phyloP scores from a whole-genome alignment of 768 basidiomycete genomes.

The Collybia sp. region DNA sequence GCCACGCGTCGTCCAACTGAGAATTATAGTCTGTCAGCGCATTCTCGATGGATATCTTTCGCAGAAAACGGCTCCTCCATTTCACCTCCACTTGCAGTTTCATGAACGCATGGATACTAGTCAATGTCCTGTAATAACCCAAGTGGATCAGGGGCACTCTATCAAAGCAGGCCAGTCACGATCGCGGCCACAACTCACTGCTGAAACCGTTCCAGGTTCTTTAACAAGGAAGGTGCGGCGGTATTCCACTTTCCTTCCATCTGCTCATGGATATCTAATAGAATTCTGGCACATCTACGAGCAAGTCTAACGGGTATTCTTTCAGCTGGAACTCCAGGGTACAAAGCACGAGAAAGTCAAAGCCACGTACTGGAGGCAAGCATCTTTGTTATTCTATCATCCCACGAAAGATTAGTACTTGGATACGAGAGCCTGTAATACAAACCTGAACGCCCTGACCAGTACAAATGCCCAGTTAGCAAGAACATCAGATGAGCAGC shows the following conservation, averaged over 20 bases:
- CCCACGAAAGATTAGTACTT: too few relatives aligned
- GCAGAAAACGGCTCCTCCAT: conserved; percentile 36
- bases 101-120: conserved; percentile 34
- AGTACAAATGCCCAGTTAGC: conserved; percentile 3
- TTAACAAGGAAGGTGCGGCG: conserved; percentile 32
- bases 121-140: conserved; percentile 26
- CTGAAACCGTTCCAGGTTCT: conserved; percentile 36
- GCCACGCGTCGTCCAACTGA: conserved; percentile 37
- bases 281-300: conserved; percentile 33
- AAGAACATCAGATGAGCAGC: not conserved
- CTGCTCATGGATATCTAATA: conserved; percentile 37
- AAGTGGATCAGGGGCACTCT: not conserved
- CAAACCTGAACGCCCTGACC: conserved; percentile 11
- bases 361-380: conserved; percentile 24
- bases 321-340: conserved; percentile 7
- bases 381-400: conserved; percentile 28
- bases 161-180: not conserved
- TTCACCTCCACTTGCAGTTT: conserved; percentile 29
- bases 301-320: conserved; percentile 16
- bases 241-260: conserved; percentile 41
- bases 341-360: not conserved
- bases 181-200: conserved; percentile 17
- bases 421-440: not conserved
- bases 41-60: conserved; percentile 34
- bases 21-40: conserved; percentile 27